These are phyloP conservation scores for Talaromyces amestolkiae DNA, from an alignment of 2,329 filamentous ascomycete genomes.

Conservation along the genomic window DNA sequence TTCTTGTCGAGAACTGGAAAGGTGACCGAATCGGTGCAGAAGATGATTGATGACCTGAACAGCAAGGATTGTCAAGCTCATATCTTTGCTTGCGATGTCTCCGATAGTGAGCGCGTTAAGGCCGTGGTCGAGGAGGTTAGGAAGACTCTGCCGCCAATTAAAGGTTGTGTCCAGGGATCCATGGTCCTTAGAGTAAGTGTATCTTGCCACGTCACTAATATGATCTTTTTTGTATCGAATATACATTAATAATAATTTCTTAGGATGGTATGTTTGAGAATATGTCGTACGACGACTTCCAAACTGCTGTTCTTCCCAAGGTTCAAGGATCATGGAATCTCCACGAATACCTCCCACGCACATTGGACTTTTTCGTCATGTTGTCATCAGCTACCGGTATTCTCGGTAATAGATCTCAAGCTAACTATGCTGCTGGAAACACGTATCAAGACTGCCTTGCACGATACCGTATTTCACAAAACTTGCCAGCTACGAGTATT, in stretches of 20 bases:
- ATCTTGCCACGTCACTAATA: not conserved
- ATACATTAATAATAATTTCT: not conserved
- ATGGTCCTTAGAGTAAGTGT: constrained; percentile 28
- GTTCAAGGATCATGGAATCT: constrained; percentile 40
- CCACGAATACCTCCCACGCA: constrained; percentile 27
- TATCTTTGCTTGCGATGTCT: constrained; percentile 28
- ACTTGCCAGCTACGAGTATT: constrained; percentile 26
- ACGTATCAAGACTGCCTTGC: constrained; percentile 41
- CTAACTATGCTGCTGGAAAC: constrained; percentile 45
- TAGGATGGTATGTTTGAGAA: constrained; percentile 37
- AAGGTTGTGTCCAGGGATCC: constrained; percentile 33
- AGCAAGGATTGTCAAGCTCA: constrained; percentile 20
- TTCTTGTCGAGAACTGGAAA: constrained; percentile 30
- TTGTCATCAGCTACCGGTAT: constrained; percentile 45
- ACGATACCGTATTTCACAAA: constrained; percentile 26
- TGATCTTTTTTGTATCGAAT: not conserved
- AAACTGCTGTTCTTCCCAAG: constrained; percentile 40
- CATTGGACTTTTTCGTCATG: constrained; percentile 46
- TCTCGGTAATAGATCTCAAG: constrained; percentile 46
- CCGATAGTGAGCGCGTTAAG: constrained; percentile 16
- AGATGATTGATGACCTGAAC: constrained; percentile 23
- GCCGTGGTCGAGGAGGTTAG: constrained; percentile 21
- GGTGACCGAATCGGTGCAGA: constrained; percentile 20
- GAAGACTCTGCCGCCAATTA: constrained; percentile 28
- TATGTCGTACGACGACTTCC: constrained; percentile 42